Base-by-base conservation (phyloP, 805 yeast genomes). In the Candida khao-thaluensis region DNA sequence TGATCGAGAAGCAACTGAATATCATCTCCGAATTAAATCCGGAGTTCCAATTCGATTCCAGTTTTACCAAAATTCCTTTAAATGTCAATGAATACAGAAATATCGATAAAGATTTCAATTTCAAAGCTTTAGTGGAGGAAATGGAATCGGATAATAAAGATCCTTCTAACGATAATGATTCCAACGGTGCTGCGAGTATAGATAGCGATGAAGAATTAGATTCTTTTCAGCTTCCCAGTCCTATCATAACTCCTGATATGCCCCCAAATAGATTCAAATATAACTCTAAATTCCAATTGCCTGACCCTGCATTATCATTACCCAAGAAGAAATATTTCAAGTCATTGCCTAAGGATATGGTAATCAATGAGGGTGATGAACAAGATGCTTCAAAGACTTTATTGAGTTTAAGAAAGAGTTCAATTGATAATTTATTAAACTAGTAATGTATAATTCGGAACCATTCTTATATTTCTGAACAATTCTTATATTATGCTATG, bases 71-170 rank as follows among this genome's bases (percentile, higher is more conserved):
- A 26, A 64, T 77, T n/a, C 79, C 78, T 21, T 63, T 81, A 12
- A 74, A 79, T 49, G 74, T 82, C 17, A 81, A 79, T 39, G 63
- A 62, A 32, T 80, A 80, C 53, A 66, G 87, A 51, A 70, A 80
- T 50, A 72, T 81, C 31, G 82, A 78, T 37, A 61, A 60, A 31
- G 82, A 77, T 1, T 81, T 72, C 49, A 65, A 70, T 45, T 81
- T 81, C 49, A 68, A 68, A 41, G 57, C 57, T 12, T 42, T 67
- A 21, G 32, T 35, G 18, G 38, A 47, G 11, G 45, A 31, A 12
- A 11, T 37, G 14, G 45, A 38, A 22, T 27, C 16, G 24, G 26
- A 27, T 31, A 29, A 30, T 20, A 28, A 31, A 17, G 25, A 23
- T 3, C 7, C 7, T 7, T 22, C n/a, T 9, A 18, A 17, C 7